phyloP scores from a whole-genome alignment of 768 basidiomycete species.

The Kwoniella pini region DNA sequence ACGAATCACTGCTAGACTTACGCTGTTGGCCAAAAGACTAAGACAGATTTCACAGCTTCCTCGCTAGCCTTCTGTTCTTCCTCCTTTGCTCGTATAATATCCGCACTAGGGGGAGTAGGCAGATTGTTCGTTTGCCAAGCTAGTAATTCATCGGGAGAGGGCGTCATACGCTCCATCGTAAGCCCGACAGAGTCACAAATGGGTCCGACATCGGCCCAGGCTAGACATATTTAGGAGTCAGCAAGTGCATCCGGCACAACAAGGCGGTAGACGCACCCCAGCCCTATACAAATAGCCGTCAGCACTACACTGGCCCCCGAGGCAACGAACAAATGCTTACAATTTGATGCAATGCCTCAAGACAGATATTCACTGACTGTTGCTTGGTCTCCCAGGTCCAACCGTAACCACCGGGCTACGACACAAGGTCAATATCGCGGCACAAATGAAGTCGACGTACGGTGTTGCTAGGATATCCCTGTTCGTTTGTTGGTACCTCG shows the following conservation, averaged over 20 bases:
- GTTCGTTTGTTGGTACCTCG: slow-evolving; percentile 37
- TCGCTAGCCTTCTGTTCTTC: background rate
- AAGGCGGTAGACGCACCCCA: slow-evolving; percentile 32
- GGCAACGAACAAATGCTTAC: no score
- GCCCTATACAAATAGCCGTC: slow-evolving; percentile 6
- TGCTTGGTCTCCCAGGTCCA: slow-evolving; percentile 44
- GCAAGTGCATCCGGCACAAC: background rate
- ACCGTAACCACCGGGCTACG: slow-evolving; percentile 34
- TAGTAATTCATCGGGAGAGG: slow-evolving; percentile 21
- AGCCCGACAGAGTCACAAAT: slow-evolving; percentile 30
- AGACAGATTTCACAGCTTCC: background rate
- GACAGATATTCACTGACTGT: slow-evolving; percentile 21
- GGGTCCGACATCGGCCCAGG: slow-evolving; percentile 33
- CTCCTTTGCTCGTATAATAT: background rate
- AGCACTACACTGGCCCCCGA: background rate
- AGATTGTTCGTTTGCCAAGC: slow-evolving; percentile 8
- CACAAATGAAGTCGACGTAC: slow-evolving; percentile 12
- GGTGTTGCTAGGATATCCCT: slow-evolving; percentile 35
- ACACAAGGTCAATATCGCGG: background rate
- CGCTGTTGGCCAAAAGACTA: slow-evolving; percentile 26
- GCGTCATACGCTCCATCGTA: slow-evolving; percentile 38
- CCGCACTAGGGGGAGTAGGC: background rate
- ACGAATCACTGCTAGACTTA: slow-evolving; percentile 1
- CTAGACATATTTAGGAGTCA: background rate
- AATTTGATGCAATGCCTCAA: slow-evolving; percentile 37